These are phyloP conservation scores for Massarina eburnea DNA, from an alignment of 2,329 filamentous ascomycete species.

Conservation along the genomic window DNA sequence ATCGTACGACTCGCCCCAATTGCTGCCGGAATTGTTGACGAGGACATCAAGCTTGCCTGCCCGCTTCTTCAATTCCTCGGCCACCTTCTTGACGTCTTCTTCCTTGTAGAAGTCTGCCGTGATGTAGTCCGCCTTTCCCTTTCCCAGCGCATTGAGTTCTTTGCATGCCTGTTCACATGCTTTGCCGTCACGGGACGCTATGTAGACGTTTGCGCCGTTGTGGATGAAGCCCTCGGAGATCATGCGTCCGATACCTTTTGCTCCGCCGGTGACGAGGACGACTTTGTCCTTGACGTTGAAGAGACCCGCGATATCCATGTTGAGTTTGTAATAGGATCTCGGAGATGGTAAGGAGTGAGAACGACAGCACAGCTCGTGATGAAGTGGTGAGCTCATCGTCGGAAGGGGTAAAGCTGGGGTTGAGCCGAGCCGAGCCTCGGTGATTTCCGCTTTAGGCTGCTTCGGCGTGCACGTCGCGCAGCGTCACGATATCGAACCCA, in stretches of 20 bases:
- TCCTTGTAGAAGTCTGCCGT: constrained; percentile 65
- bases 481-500: no score
- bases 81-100: constrained; percentile 59
- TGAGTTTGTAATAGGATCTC: neutral
- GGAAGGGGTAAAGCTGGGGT: constrained; percentile 2
- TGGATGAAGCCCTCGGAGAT: constrained; percentile 66
- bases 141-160: constrained; percentile 58
- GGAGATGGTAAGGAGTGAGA: neutral
- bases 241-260: constrained; percentile 67
- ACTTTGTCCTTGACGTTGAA: constrained; percentile 47
- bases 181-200: constrained; percentile 66
- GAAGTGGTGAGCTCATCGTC: no score
- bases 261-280: constrained; percentile 51
- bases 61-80: constrained; percentile 56
- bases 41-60: constrained; percentile 62
- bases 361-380: no score
- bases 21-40: constrained; percentile 67
- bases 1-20: constrained; percentile 64
- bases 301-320: constrained; percentile 40
- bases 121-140: constrained; percentile 61
- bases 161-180: constrained; percentile 61
- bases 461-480: no score
- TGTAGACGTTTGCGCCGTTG: constrained; percentile 69
- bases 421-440: constrained; percentile 1
- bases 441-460: no score